Conservation (phyloP, 108 stramenopile species). For the Mediolabrus comicus region DNA sequence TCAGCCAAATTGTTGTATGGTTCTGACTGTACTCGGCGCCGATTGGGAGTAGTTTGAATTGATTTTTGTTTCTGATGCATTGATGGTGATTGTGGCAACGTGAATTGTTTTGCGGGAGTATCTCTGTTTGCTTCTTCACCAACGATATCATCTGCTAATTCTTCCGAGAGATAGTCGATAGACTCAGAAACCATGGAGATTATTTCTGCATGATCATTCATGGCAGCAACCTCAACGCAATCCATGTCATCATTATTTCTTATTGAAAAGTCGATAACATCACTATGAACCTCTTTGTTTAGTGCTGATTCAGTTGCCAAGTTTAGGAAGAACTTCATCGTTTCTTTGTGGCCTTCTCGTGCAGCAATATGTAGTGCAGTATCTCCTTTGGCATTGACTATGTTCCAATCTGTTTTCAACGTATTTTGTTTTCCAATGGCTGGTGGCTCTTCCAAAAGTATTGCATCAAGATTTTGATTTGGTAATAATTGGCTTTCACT, state of each 20-base stretch:
- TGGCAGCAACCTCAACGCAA: slow-evolving; percentile 27
- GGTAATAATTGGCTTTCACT: neutral
- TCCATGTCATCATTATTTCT: slow-evolving; percentile 36
- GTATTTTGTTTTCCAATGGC: neutral
- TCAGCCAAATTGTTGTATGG: neutral
- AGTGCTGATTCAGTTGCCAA: slow-evolving; percentile 8
- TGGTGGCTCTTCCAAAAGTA: neutral
- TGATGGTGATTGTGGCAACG: slow-evolving; percentile 5
- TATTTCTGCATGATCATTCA: slow-evolving; percentile 9
- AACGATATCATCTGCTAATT: neutral
- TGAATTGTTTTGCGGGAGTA: no score
- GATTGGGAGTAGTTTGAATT: neutral
- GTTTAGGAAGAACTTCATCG: slow-evolving; percentile 37
- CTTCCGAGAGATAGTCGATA: slow-evolving; percentile 14
- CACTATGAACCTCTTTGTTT: neutral
- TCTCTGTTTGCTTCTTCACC: neutral
- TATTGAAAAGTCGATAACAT: slow-evolving; percentile 25
- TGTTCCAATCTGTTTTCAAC: slow-evolving; percentile 31
- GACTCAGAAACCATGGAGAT: slow-evolving; percentile 6
- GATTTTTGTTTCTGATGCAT: neutral
- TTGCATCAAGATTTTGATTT: neutral
- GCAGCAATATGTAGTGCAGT: slow-evolving; percentile 36
- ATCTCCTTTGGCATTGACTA: slow-evolving; percentile 16
- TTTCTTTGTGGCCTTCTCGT: slow-evolving; percentile 14
- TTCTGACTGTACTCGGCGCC: neutral